Evolutionary conservation across 1,284 basidiomycete species (phyloP).

Genomic region (Kwoniella shivajii): DNA sequence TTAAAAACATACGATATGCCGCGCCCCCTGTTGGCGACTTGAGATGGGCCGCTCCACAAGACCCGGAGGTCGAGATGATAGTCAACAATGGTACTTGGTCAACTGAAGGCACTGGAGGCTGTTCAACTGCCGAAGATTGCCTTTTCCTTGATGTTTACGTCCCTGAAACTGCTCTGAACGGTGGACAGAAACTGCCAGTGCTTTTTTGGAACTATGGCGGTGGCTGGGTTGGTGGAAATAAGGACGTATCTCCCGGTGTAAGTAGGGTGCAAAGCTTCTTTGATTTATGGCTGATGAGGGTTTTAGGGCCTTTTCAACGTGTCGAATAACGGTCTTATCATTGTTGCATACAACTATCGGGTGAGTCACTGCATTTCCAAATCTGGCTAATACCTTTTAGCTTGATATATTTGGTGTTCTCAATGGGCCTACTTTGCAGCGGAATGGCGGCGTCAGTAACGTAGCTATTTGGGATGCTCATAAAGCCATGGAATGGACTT

Average conservation of each 20-base stretch:
- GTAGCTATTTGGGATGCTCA: slow-evolving; percentile 56
- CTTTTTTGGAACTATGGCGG: slow-evolving; percentile 45
- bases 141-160: slow-evolving; percentile 30
- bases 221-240: slow-evolving; percentile 22
- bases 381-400: slow-evolving; percentile 52
- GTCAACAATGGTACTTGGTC: slow-evolving; percentile 6
- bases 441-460: slow-evolving; percentile 58
- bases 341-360: slow-evolving; percentile 65
- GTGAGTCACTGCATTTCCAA: slow-evolving; percentile 55
- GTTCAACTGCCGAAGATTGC: slow-evolving; percentile 24
- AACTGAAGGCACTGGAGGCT: neutral
- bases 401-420: slow-evolving; percentile 10
- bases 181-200: slow-evolving; percentile 31
- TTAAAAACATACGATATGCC: slow-evolving; percentile 65
- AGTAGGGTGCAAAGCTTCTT: neutral
- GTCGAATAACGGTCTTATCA: slow-evolving; percentile 57
- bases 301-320: slow-evolving; percentile 25
- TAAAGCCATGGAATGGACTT: slow-evolving; percentile 44
- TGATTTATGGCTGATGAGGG: slow-evolving; percentile 7
- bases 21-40: slow-evolving; percentile 54
- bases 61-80: neutral
- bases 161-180: slow-evolving; percentile 17
- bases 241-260: slow-evolving; percentile 8
- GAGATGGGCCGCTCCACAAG: slow-evolving; percentile 15
- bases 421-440: slow-evolving; percentile 10